phyloP scores from a whole-genome alignment of 257 asterid species.

The Fraxinus anomala region DNA sequence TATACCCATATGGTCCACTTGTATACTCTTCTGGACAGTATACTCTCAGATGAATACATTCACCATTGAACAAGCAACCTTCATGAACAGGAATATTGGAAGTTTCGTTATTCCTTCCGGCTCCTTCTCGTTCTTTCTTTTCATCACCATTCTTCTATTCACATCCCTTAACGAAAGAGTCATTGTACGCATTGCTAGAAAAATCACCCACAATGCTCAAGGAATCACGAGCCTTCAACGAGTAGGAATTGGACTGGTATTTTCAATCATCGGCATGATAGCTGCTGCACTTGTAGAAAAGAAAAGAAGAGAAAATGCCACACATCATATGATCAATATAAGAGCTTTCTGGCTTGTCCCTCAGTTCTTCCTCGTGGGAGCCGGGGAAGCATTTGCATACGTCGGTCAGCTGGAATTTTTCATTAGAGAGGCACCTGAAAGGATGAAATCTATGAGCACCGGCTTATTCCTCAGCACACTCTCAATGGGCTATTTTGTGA shows the following conservation, averaged over 20 bases:
- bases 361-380: conserved; percentile 81
- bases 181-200: conserved; percentile 60
- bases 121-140: conserved; percentile 73
- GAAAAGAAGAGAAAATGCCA: conserved; percentile 34
- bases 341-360: conserved; percentile 84
- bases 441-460: conserved; percentile 92
- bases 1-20: conserved; percentile 85
- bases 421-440: conserved; percentile 80
- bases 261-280: conserved; percentile 69
- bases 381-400: conserved; percentile 86
- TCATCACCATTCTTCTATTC: conserved; percentile 69
- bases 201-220: conserved; percentile 49
- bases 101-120: conserved; percentile 68
- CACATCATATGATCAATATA: conserved; percentile 22
- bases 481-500: conserved; percentile 75
- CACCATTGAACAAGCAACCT: conserved; percentile 85
- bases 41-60: conserved; percentile 92
- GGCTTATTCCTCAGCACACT: conserved; percentile 80
- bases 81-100: conserved; percentile 62
- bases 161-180: conserved; percentile 71
- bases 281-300: conserved; percentile 68
- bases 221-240: conserved; percentile 78
- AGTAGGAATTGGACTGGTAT: conserved; percentile 65
- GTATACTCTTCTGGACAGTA: conserved; percentile 85
- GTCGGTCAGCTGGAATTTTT: conserved; percentile 94